These are phyloP conservation scores for Sporisorium reilianum DNA, from an alignment of 1,284 basidiomycete genomes.

Conservation along the genomic window DNA sequence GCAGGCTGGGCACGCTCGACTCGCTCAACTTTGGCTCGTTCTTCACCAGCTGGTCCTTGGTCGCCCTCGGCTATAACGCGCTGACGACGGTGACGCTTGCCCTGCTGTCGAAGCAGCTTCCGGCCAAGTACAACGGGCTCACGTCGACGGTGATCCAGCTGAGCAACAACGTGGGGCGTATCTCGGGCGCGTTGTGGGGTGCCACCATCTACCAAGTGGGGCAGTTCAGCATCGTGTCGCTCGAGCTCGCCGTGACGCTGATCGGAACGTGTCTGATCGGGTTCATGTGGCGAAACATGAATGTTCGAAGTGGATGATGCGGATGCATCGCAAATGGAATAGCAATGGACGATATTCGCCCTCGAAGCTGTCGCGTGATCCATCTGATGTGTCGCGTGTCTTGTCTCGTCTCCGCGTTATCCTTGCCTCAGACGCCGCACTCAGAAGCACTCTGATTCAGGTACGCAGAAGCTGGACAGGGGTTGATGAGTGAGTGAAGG, in stretches of 20 bases:
- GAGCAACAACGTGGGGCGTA: conserved; percentile 46
- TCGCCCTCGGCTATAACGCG: conserved; percentile 45
- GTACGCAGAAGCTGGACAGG: background rate
- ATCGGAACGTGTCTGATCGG: conserved; percentile 42
- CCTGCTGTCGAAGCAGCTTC: conserved; percentile 49
- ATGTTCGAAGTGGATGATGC: conserved; percentile 32
- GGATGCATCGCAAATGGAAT: background rate
- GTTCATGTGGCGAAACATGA: conserved; percentile 51
- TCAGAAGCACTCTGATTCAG: conserved; percentile 1
- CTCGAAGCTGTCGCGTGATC: background rate
- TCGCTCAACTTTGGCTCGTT: conserved; percentile 48
- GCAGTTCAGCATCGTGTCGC: conserved; percentile 45
- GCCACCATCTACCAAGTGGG: conserved; percentile 49
- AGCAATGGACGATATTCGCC: background rate
- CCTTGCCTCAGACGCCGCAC: background rate
- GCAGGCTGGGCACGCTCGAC: conserved; percentile 10
- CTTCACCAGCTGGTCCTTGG: conserved; percentile 52
- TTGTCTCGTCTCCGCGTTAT: background rate
- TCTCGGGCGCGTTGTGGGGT: conserved; percentile 49
- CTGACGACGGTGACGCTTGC: conserved; percentile 50
- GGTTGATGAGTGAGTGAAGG: too few relatives aligned
- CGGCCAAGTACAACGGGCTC: conserved; percentile 48
- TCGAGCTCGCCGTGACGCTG: conserved; percentile 47
- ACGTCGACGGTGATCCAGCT: conserved; percentile 50
- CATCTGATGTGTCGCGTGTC: background rate